Percentiles rank a stretch among this genome's conserved stretches.
Conservation (phyloP, 2,329 filamentous ascomycete genomes). For the Curvularia verruculosa region DNA sequence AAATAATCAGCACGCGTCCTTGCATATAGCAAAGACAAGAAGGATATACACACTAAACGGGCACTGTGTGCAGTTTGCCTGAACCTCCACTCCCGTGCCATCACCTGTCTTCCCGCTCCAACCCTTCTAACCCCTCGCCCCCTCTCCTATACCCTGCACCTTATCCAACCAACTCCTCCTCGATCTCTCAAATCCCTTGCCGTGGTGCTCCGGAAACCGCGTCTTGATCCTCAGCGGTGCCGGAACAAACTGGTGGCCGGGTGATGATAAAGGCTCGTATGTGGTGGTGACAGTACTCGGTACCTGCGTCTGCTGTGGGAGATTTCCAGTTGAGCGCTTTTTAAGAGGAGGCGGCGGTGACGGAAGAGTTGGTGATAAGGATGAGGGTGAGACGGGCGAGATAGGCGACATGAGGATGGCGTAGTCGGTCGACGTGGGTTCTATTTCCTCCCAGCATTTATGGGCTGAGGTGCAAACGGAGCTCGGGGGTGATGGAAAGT, state of each 20-base stretch:
- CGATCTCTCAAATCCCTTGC: constrained; percentile 26
- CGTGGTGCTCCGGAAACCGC: constrained; percentile 19
- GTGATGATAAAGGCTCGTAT: neutral
- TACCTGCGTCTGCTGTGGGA: constrained; percentile 4
- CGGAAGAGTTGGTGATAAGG: constrained; percentile 5
- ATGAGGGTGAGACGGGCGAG: constrained; percentile 1
- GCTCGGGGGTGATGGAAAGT: neutral
- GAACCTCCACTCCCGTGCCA: no score
- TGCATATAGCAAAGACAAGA: no score
- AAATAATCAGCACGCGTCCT: no score
- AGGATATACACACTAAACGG: no score
- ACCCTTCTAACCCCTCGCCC: constrained; percentile 15
- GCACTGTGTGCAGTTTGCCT: no score
- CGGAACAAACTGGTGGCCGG: neutral
- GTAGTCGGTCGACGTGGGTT: constrained; percentile 16
- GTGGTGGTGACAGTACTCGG: neutral
- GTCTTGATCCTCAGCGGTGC: constrained; percentile 21
- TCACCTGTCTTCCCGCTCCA: neutral
- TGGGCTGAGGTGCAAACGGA: constrained; percentile 8
- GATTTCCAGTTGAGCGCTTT: constrained; percentile 28
- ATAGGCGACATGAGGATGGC: neutral
- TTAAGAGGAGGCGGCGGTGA: constrained; percentile 13
- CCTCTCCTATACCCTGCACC: constrained; percentile 14
- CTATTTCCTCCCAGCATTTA: constrained; percentile 43
- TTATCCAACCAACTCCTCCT: constrained; percentile 19